These are phyloP conservation scores for Colletotrichum sp. DNA, from an alignment of 2,329 filamentous ascomycete species.

Conservation along the genomic window DNA sequence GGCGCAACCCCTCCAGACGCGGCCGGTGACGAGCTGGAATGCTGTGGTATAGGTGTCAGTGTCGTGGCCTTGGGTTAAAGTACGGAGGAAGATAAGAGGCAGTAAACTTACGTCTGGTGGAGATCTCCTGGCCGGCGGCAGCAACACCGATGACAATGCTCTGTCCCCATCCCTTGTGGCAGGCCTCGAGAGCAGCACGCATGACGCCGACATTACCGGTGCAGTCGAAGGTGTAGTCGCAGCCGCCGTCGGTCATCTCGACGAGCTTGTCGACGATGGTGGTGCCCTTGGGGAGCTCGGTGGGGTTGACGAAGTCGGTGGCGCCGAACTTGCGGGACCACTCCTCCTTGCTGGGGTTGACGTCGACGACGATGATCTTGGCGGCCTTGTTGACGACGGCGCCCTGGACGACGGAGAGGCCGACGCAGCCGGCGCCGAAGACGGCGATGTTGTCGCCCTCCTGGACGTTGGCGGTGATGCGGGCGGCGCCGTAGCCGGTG, in stretches of 20 bases:
- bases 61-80: neutral
- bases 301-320: slow-evolving; percentile 95
- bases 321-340: slow-evolving; percentile 96
- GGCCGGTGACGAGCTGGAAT: slow-evolving; percentile 98
- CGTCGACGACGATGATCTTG: slow-evolving; percentile 74
- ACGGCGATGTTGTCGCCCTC: slow-evolving; percentile 87
- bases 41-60: slow-evolving; percentile 52
- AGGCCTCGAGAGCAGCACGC: slow-evolving; percentile 93
- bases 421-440: slow-evolving; percentile 96
- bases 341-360: slow-evolving; percentile 89
- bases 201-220: slow-evolving; percentile 97
- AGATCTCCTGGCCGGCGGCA: slow-evolving; percentile 93
- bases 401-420: slow-evolving; percentile 93
- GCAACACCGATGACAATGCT: slow-evolving; percentile 98
- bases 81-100: neutral
- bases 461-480: slow-evolving; percentile 91
- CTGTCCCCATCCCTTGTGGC: slow-evolving; percentile 99
- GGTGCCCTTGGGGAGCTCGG: slow-evolving; percentile 72
- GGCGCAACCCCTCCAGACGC: slow-evolving; percentile 96
- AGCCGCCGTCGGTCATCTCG: slow-evolving; percentile 97
- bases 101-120: slow-evolving; percentile 79
- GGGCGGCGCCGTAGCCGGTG: slow-evolving; percentile 94
- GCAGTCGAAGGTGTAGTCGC: slow-evolving; percentile 99
- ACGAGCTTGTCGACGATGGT: slow-evolving; percentile 90
- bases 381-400: slow-evolving; percentile 82